Base-by-base conservation (phyloP, 2,329 filamentous ascomycete genomes). In the Podosphaera fusca region DNA sequence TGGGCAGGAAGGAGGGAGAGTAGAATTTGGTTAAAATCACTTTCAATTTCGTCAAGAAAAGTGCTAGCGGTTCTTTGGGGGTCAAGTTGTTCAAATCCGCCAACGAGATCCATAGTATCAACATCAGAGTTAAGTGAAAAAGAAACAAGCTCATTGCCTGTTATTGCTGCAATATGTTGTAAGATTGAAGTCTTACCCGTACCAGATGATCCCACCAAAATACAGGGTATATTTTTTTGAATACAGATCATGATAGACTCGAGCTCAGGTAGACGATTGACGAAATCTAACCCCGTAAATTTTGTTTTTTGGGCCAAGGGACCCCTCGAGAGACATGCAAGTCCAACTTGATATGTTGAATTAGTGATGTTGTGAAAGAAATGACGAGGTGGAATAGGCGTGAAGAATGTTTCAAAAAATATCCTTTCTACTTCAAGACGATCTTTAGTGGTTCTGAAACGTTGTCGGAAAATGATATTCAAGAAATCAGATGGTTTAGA, bases 61-160 rank as follows among this genome's bases (percentile, higher is more conserved):
- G 74, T 72, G 56, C 84, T 81, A 3, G 86, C 73, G 60, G 85
- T 79, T 57, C 90, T 78, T 55, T 84, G 75, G 30, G 86, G 81
- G 67, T 98, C 92, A 21, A 87, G 82, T 69, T 98, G 92, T 68
- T 98, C 92, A 66, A 95, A 98, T 0, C 92, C 92, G 65, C 92
- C 92, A 58, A 98, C 87, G 57, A 98, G 79, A 69, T 98, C 92
- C 81, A 95, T 95, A 0, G 90, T 89, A 68, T 98, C 92, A 50
- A 95, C 85, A 64, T 98, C 94, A 5, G 89, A 84, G 66, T 95
- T 98, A 70, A 98, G 80, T 0, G 89, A 82, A 64, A 96, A 86
- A 14, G 87, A 84, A 36, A 89, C 78, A 2, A 96, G 72, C 1
- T 80, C 75, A 57, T 84, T 84, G 31, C 92, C 92, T 47, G 80